Evolutionary conservation across 768 basidiomycete genomes (phyloP), one percentile per base, ranked within the genome.

Genomic region (Mycena metata): DNA sequence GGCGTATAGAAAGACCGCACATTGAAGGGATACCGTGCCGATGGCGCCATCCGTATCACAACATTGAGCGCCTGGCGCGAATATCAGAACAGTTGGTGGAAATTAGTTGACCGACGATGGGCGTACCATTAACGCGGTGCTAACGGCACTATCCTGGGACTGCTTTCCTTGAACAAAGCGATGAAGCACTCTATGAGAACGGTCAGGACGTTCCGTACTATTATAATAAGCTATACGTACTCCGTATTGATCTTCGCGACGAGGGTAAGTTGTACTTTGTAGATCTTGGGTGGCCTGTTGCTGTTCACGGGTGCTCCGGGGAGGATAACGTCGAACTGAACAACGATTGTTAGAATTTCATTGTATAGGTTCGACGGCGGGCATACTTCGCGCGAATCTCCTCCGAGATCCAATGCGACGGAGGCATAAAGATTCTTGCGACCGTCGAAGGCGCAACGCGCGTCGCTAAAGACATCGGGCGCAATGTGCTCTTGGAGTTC

Each of bases 1-100:
- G 86, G 78, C 0, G 91, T 91, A 74, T 90, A 92, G 78, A 92
- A 92, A 0, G 89, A 91, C 0, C 91, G 84, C 91, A 91, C 79
- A 89, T 92, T 0, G 91, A 90, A 59, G 87, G 90, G 33, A n/a
- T 83, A 84, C 79, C 89, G 78, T 36, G 6, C 36, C 0, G 86
- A 86, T 0, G 91, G 91, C 62, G 87, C 87, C 90, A 91, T 91
- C 2, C 90, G 83, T 33, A 92, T 86, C 11, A 90, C 90, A 19
- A 92, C 91, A 67, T 92, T 92, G 62, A 91, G 71, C 1, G 90
- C 90, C 89, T 90, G 12, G 45, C 35, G 33, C 19, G 46, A 19
- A 51, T 33, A 36, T 35, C 10, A 71, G 55, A 24, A n/a, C n/a
- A n/a, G n/a, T n/a, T n/a, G n/a, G 47, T 23, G 47, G 23, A n/a